These are phyloP conservation scores for Cairneyella variabilis DNA, from an alignment of 495 filamentous ascomycete species.

Conservation along the genomic window DNA sequence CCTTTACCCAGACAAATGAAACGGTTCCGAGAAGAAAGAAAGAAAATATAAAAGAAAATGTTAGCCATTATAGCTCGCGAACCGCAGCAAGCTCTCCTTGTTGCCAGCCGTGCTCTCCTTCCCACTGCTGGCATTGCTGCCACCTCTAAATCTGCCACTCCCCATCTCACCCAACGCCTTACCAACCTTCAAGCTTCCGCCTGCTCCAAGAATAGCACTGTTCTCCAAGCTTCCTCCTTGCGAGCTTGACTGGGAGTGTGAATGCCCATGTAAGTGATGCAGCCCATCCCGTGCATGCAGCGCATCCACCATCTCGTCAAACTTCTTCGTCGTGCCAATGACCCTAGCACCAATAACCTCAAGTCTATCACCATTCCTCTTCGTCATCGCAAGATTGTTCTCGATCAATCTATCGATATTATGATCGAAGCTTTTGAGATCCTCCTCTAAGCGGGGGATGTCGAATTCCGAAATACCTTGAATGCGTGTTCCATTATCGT, in stretches of 20 bases:
- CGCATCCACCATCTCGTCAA: constrained; percentile 8
- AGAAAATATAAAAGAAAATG: too few species aligned
- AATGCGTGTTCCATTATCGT: not conserved
- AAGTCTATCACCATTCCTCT: not conserved
- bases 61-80: too few species aligned
- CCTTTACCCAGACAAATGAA: too few species aligned
- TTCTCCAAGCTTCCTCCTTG: not conserved
- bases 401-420: not conserved
- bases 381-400: not conserved
- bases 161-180: not conserved
- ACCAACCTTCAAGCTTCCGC: not conserved
- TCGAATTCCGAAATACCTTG: constrained; percentile 1
- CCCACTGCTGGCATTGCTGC: constrained; percentile 3
- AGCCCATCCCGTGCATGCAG: not conserved
- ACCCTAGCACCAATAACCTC: constrained; percentile 1
- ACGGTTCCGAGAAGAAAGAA: too few species aligned
- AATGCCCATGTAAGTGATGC: too few species aligned
- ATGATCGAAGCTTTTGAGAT: not conserved
- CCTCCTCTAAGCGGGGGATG: not conserved
- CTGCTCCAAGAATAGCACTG: not conserved
- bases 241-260: not conserved
- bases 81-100: too few species aligned
- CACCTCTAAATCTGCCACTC: not conserved
- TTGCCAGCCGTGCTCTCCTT: not conserved
- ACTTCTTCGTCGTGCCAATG: constrained; percentile 2